Evolutionary conservation across 169 alveolate genomes (phyloP), one percentile per base, ranked within the genome.

Genomic region (Eimeria praecox): DNA sequence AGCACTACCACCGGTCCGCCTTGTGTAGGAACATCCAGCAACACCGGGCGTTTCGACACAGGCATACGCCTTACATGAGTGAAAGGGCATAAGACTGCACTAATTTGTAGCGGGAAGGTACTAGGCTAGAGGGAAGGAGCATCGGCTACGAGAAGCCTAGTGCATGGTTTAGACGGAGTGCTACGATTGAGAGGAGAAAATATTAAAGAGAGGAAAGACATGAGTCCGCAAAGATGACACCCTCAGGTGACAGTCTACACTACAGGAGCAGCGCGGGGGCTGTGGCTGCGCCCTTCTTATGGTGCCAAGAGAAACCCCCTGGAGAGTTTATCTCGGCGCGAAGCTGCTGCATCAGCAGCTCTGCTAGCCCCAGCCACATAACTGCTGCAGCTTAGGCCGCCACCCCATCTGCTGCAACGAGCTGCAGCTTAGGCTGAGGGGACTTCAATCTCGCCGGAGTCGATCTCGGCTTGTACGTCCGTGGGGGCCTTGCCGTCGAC

Each of bases 401-500:
- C 78, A 33, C n/a, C 78, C 20, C 35, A 27, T 27, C 35, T 64
- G 75, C 40, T 64, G 75, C 75, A 64, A 38, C 38, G 75, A 10
- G 46, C 78, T 69, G 78, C 78, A 49, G 95, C 66, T 69, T 56
- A 95, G 2, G 92, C 88, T 52, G 95, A 86, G 44, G 97, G 96
- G 56, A 88, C 64, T 20, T 95, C 97, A 30, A 91, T 40, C 64
- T 83, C 95, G 46, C 96, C 97, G 46, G 95, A 87, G 90, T 95
- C 97, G 64, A 95, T 64, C 95, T 83, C 85, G 71, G 73, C 95
- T 95, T 98, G 99, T 78, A 98, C 95, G 42, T 97, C 99, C 75
- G 97, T 98, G 62, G 99, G 99, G 92, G 98, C 97, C 98, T 98
- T 98, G 86, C 99, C 99, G 96, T 99, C 99, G 59, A 99, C 99